Evolutionary conservation across 1,284 basidiomycete genomes (phyloP), one percentile per base, ranked within the genome.

Genomic region (Cryptococcus sp.): DNA sequence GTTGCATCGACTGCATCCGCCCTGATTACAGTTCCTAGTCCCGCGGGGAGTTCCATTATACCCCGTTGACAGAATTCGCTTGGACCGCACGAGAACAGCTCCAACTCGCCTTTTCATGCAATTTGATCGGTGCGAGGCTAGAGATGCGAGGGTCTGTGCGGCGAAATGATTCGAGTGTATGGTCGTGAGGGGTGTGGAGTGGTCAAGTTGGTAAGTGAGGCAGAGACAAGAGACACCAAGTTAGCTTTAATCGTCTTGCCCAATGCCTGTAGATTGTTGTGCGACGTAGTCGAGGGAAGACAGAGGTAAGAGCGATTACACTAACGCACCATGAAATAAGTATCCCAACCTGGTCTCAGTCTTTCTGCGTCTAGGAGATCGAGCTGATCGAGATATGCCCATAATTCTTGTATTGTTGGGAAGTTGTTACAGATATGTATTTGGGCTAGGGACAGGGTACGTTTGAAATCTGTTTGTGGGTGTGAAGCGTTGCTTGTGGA

Each of bases 21-120:
- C 81, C 75, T 94, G 87, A 67, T 89, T 89, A 72, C 93, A 96
- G 70, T 96, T 96, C 38, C 69, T 82, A 43, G 97, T 81, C 3
- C 93, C 93, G 10, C 92, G 84, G 10, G 96, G 91, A 0, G 96
- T 99, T 3, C 96, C 96, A 72, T 99, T 99, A 79, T 99, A 99
- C 81, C 96, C 96, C 1, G 96, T 97, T n/a, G 91, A 86, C 40
- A 99, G 81, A 52, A 99, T 89, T 25, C 94, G 84, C 65, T 90
- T 87, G 2, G 66, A 76, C 3, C 90, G 84, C 29, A 97, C 93
- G 41, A 98, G 81, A 17, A 98, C 86, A 0, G 93, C 93, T 15
- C 94, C 94, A 0, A 98, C 94, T 1, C 96, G 85, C 4, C 96
- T 86, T 74, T 99, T 99, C 95, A 98, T 98, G 76, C 89, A 98